Evolutionary conservation across 805 yeast genomes (phyloP).

Genomic region (Candida ovalis): DNA sequence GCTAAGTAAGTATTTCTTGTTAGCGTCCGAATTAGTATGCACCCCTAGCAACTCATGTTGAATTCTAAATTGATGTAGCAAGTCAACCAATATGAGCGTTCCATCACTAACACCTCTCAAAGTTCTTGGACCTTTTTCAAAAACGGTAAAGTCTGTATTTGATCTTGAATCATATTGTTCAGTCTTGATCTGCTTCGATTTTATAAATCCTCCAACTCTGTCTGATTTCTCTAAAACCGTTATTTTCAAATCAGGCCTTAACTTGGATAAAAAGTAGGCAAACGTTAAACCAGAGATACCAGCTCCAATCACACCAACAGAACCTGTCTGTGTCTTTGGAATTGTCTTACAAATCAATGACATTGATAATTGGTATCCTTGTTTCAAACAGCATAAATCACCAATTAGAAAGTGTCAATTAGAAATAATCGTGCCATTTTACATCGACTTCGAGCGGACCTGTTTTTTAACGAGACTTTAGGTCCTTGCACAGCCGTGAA

Average conservation of each 20-base stretch:
- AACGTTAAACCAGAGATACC: conserved; percentile 85
- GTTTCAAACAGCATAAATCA: too few species aligned
- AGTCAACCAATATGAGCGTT: conserved; percentile 61
- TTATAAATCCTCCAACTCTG: conserved; percentile 79
- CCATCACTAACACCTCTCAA: conserved; percentile 82
- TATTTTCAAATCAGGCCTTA: conserved; percentile 75
- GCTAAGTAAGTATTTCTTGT: conserved; percentile 63
- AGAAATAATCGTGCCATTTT: neutral
- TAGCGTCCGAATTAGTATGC: conserved; percentile 55
- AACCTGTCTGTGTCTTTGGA: conserved; percentile 26
- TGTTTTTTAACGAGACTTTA: neutral
- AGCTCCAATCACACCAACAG: conserved; percentile 75
- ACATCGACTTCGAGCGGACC: neutral
- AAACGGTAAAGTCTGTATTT: conserved; percentile 27
- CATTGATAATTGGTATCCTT: neutral
- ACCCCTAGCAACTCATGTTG: conserved; percentile 56
- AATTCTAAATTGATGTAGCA: conserved; percentile 45
- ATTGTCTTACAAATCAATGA: conserved; percentile 10
- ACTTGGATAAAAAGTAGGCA: conserved; percentile 58
- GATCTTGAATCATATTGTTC: conserved; percentile 23
- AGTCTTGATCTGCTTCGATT: conserved; percentile 41
- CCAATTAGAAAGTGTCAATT: neutral
- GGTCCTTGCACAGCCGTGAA: neutral
- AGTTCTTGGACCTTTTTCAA: conserved; percentile 92
- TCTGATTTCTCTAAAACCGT: conserved; percentile 54